Evolutionary conservation across 2,329 filamentous ascomycete genomes (phyloP).

Genomic region (Nemania sp.): DNA sequence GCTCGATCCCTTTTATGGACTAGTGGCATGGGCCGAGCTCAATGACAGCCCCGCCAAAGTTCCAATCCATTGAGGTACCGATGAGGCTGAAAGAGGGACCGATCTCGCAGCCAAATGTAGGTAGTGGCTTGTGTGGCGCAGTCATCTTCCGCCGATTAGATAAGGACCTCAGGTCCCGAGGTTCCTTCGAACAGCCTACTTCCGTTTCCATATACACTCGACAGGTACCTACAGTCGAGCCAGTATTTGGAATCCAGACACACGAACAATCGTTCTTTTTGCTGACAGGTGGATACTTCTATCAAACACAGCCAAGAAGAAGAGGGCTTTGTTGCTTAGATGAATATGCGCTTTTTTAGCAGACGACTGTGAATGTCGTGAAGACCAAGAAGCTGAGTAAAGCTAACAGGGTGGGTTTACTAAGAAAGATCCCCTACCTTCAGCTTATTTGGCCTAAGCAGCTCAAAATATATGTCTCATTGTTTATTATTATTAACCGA

Average conservation of each 20-base stretch:
- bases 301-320: constrained; percentile 21
- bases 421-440: constrained; percentile 7
- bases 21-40: constrained; percentile 27
- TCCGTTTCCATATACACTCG: too few species aligned
- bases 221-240: not conserved
- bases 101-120: too few species aligned
- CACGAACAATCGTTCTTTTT: constrained; percentile 5
- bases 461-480: constrained; percentile 9
- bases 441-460: constrained; percentile 16
- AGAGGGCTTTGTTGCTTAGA: constrained; percentile 9
- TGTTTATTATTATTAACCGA: not conserved
- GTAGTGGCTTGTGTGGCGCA: constrained; percentile 24
- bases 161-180: not conserved
- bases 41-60: constrained; percentile 1
- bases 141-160: not conserved
- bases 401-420: constrained; percentile 15
- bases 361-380: constrained; percentile 13
- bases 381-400: constrained; percentile 27
- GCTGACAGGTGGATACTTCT: constrained; percentile 24
- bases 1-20: constrained; percentile 35
- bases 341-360: constrained; percentile 3
- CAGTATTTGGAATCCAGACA: constrained; percentile 24
- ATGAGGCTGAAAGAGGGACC: constrained; percentile 12
- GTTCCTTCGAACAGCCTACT: too few species aligned
- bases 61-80: not conserved